Base-by-base conservation (phyloP, 441 rosid genomes). In the Gossypium laxum region DNA sequence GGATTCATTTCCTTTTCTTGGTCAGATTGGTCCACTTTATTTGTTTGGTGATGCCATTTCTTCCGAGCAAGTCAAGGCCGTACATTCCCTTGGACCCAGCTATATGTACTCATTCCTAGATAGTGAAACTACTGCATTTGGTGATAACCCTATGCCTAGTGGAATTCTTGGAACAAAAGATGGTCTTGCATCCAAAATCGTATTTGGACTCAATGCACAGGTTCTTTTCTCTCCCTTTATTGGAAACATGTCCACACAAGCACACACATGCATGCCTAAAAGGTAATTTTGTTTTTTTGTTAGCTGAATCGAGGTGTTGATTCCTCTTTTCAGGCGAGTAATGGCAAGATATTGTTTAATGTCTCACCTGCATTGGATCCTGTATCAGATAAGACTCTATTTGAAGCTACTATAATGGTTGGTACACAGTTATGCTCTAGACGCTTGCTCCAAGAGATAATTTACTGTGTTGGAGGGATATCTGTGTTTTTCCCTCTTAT, bases 161-260 rank as follows among this genome's bases (percentile, higher is more conserved):
- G 97, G 92, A 64, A 79, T 92, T 84, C 89, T 92, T 81, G 98
- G 92, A 83, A 86, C 86, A 76, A 94, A 89, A 84, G 98, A 94
- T 74, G 98, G 98, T 72, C 95, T 95, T 78, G 91, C 96, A 72
- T 88, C 95, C 70, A 95, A 92, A 83, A 85, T 95, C 71, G 75
- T 92, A 55, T 87, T 91, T 86, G 99, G 98, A 81, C 85, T 95
- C 69, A 92, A 91, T 87, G 98, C 97, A 21, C 99, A 95, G 98
- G 99, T 95, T 76, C 70, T 70, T 26, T 18, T 63, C 61, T 7
- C 55, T 70, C 52, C 48, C 45, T 15, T 28, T 48, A 8, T 1
- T 10, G 21, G 38, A 14, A 2, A 22, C 38, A 51, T 26, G 11
- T 28, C 15, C 28, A 30, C 18, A 4, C 28, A 67, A 18, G 4